These are phyloP conservation scores for Holtermannia corniformis DNA, from an alignment of 768 basidiomycete genomes.

Conservation along the genomic window DNA sequence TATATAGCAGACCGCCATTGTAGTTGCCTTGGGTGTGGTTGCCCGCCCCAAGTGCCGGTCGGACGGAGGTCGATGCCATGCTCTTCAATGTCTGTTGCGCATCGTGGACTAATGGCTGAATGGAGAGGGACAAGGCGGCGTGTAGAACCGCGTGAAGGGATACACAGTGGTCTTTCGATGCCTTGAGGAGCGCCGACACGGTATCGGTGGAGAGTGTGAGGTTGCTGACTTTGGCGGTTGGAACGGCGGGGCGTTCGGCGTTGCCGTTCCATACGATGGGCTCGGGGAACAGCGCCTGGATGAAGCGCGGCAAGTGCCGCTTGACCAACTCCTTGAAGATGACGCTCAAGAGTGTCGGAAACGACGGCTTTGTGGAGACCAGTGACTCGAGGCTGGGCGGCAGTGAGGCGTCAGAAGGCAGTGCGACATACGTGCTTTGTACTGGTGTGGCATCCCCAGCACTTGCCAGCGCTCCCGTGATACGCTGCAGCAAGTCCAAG, in stretches of 20 bases:
- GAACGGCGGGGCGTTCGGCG: background rate
- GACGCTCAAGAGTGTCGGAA: background rate
- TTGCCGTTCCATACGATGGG: background rate
- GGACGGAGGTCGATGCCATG: background rate
- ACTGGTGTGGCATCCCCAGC: no score
- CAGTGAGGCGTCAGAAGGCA: no score
- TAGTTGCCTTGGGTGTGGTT: background rate
- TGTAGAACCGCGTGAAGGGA: background rate
- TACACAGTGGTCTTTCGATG: background rate
- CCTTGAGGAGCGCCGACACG: background rate
- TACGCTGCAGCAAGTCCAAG: no score
- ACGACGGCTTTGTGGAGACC: background rate
- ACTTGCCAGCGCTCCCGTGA: no score
- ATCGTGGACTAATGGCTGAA: no score
- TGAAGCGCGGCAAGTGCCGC: background rate
- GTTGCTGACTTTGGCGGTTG: background rate
- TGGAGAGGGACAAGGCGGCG: background rate
- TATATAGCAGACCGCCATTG: background rate
- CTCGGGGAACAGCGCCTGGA: background rate
- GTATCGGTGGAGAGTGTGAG: background rate
- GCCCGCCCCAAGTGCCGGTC: background rate
- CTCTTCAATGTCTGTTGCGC: background rate
- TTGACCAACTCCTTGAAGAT: background rate
- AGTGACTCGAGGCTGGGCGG: background rate
- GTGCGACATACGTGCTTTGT: no score